Evolutionary conservation across 2,329 filamentous ascomycete species (phyloP), one percentile per base, ranked within the genome.

Genomic region (Chaetomium olivaceum): DNA sequence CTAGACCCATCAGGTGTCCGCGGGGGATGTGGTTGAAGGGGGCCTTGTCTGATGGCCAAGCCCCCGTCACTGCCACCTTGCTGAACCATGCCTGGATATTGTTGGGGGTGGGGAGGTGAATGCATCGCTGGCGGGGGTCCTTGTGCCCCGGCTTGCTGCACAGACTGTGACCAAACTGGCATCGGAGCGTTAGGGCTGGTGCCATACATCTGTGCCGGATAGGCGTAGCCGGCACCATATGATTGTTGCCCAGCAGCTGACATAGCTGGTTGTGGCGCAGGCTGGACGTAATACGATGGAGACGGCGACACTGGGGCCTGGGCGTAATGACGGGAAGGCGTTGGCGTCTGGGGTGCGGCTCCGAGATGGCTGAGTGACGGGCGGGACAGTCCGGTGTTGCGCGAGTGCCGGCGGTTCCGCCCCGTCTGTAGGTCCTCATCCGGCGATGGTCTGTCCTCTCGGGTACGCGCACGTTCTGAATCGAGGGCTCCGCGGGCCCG

Each of bases 401-500:
- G 56, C 25, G 39, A 48, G 12, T 36, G 19, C 6, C 56, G 56
- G 12, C 36, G 36, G 39, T 48, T 48, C 23, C 36, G 36, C 36
- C 25, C 36, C 56, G 56, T 14, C 23, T 58, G 39, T 4, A 39
- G 8, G 12, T 58, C 56, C 21, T 58, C 56, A 21, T 39, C 56
- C 5, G 31, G 39, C 12, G 23, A 39, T 3, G 36, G 56, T 14
- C 56, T 23, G 39, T 58, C 56, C 16, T 23, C 46, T 16, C 56
- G 36, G 16, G 36, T 58, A 4, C 36, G 56, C 12, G 56, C 56
- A 19, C 56, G 56, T 14, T 58, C 56, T 16, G 56, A 58, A 14
- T 58, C 56, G 2, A 48, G 16, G 14, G 21, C 56, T 1, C 56
- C 56, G 56, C 56, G 56, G 21, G 56, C 56, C 6, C 56, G 36